Conservation (phyloP, 768 basidiomycete species). For the Pleurotus ostreatus region DNA sequence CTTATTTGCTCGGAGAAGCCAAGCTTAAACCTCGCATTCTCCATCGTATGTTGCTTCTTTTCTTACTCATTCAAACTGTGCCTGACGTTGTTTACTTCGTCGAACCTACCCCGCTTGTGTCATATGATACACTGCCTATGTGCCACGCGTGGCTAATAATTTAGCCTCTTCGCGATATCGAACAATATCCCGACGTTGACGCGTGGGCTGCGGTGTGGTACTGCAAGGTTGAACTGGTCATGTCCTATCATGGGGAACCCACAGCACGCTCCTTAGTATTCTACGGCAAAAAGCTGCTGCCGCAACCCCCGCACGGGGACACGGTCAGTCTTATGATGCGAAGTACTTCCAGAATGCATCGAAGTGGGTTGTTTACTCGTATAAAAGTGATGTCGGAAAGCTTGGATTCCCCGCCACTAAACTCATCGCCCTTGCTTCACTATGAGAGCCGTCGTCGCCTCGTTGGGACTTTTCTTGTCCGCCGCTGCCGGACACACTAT, state of each 20-base stretch:
- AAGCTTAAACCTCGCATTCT: constrained; percentile 8
- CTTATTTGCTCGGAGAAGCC: constrained; percentile 4
- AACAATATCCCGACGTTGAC: constrained; percentile 2
- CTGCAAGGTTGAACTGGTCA: too few relatives aligned
- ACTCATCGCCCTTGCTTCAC: too few relatives aligned
- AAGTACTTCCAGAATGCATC: too few relatives aligned
- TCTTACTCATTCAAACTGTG: not conserved
- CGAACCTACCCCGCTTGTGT: not conserved
- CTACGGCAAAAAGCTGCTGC: too few relatives aligned
- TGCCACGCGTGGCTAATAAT: too few relatives aligned
- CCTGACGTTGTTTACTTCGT: not conserved
- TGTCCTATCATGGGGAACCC: too few relatives aligned
- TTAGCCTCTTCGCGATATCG: too few relatives aligned
- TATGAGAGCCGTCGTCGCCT: constrained; percentile 4
- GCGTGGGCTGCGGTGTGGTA: not conserved
- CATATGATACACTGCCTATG: not conserved
- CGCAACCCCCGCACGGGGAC: too few relatives aligned
- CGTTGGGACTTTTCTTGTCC: constrained; percentile 25
- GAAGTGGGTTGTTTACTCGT: not conserved
- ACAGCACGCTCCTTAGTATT: too few relatives aligned
- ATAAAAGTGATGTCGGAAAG: not conserved
- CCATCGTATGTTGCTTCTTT: not conserved
- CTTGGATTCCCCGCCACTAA: too few relatives aligned
- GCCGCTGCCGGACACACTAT: constrained; percentile 47
- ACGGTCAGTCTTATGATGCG: too few relatives aligned